These are phyloP conservation scores for Pyricularia sp. DNA, from an alignment of 2,329 filamentous ascomycete genomes.

Conservation along the genomic window DNA sequence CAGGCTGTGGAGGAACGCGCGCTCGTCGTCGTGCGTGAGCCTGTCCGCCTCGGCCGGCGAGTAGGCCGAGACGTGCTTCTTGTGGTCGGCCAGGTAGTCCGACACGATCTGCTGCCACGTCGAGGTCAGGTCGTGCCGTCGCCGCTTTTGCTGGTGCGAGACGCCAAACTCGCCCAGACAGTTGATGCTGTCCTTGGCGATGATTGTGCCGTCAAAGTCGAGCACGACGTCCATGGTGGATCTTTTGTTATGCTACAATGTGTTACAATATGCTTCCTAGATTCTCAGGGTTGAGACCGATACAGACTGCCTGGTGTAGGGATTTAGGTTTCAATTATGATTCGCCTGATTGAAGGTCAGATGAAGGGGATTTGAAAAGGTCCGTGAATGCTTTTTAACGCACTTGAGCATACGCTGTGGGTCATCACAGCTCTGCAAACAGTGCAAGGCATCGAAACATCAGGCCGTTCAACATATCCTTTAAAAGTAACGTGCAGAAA, in stretches of 20 bases:
- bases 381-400: background rate
- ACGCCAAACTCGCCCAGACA: conserved; percentile 36
- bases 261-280: background rate
- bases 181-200: conserved; percentile 40
- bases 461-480: background rate
- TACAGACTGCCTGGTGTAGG: background rate
- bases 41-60: conserved; percentile 22
- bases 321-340: background rate
- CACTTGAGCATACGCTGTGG: background rate
- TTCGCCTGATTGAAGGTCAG: background rate
- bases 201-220: conserved; percentile 54
- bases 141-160: conserved; percentile 16
- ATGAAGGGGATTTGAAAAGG: background rate
- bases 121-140: conserved; percentile 19
- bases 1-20: conserved; percentile 32
- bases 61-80: conserved; percentile 17
- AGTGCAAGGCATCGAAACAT: background rate
- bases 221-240: conserved; percentile 34
- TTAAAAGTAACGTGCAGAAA: background rate
- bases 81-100: conserved; percentile 35
- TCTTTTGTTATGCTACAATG: background rate
- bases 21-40: conserved; percentile 26
- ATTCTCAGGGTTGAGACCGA: background rate
- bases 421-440: background rate
- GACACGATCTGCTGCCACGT: conserved; percentile 36